Base-by-base conservation (phyloP, 1,139 yeast genomes). In the Taphrina betulina region DNA sequence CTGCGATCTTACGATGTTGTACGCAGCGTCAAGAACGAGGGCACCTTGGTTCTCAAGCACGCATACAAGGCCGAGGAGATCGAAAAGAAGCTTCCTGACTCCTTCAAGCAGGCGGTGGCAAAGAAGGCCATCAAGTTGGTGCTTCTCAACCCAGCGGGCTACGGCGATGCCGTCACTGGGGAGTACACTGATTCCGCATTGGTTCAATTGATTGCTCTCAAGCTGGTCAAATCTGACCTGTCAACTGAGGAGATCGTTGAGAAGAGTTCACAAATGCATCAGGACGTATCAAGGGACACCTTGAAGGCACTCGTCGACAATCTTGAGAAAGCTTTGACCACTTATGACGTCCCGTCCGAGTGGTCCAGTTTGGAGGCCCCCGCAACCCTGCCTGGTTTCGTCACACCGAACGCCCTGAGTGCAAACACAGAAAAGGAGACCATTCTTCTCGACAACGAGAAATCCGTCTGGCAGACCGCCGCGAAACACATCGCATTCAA, bases 211-310 rank as follows among this genome's bases (percentile, higher is more conserved):
- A 83, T 88, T 69, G 86, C 88, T 58, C 73, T 80, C 58, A 96
- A 88, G 71, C 78, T 84, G 53, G 78, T 86, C 4, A 79, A 77
- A 60, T 87, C 89, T 5, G 77, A 78, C 55, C 76, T 83, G 48
- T 76, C 77, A 41, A 68, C 73, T 51, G 83, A 82, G 51, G 82
- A 82, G 44, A 78, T 85, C 63, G 89, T 87, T 60, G 84, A 87
- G 70, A 84, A 83, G 70, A 79, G 88, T 64, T 84, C 95, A 22
- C 83, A 83, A 62, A 94, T 95, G 57, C 79, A 84, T 58, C 88
- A 83, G 60, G 85, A 87, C 61, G 96, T 87, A 71, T 76, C 87
- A 59, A 78, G 87, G 63, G 94, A 90, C 24, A 84, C 90, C 16
- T 94, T 88, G 44, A 85, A 85, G 61, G 81, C 80, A 63, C 66